Conservation (phyloP, 2,329 filamentous ascomycete genomes). For the Epichloe scottii region DNA sequence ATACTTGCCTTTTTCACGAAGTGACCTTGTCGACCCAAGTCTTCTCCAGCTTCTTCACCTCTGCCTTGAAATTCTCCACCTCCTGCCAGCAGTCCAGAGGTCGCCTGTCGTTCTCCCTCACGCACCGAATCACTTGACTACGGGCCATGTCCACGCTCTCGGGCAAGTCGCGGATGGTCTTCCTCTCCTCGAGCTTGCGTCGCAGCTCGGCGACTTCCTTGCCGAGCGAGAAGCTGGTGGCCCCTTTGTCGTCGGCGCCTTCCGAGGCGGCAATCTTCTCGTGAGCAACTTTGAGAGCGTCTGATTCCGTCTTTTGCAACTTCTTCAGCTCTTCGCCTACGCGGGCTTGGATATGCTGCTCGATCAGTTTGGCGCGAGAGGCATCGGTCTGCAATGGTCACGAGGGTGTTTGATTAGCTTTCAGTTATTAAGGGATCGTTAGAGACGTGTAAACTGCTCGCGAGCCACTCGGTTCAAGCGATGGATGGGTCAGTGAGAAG, state of each 20-base stretch:
- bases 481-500: not conserved
- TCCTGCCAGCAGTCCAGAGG: conserved; percentile 92
- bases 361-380: conserved; percentile 69
- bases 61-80: conserved; percentile 79
- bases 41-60: conserved; percentile 77
- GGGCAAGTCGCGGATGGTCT: conserved; percentile 56
- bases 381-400: conserved; percentile 60
- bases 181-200: conserved; percentile 47
- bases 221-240: conserved; percentile 37
- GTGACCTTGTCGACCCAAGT: conserved; percentile 78
- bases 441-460: no score
- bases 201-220: conserved; percentile 48
- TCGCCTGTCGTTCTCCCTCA: conserved; percentile 72
- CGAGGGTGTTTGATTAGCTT: not conserved
- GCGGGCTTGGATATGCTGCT: conserved; percentile 79
- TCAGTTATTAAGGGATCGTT: not conserved
- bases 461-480: not conserved
- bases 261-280: conserved; percentile 44
- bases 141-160: conserved; percentile 62
- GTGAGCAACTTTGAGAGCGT: conserved; percentile 56
- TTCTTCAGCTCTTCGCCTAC: conserved; percentile 75
- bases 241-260: conserved; percentile 18
- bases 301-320: conserved; percentile 57
- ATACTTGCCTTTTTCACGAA: conserved; percentile 3
- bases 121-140: conserved; percentile 63